These are phyloP conservation scores for Cyberlindnera sargentensis DNA, from an alignment of 805 yeast genomes.

Conservation along the genomic window DNA sequence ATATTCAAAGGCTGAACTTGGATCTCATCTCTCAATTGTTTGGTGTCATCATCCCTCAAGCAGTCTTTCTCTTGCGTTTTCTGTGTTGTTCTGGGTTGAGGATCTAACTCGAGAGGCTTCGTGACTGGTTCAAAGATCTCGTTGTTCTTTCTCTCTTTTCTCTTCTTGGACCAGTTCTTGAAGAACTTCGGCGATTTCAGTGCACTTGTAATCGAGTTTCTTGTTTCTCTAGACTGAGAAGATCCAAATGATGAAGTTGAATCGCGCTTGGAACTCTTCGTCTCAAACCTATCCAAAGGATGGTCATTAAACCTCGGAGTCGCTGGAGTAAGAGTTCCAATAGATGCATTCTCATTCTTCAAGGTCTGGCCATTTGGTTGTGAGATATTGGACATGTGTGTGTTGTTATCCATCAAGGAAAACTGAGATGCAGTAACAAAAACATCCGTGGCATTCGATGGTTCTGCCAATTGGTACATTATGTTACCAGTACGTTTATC, in stretches of 20 bases:
- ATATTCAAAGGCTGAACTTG: too few relatives aligned
- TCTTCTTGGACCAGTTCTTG: slow-evolving; percentile 17
- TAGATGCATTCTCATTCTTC: not conserved
- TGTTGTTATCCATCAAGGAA: slow-evolving; percentile 16
- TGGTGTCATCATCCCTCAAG: not conserved
- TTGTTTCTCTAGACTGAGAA: not conserved
- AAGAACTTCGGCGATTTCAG: slow-evolving; percentile 18
- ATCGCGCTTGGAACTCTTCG: not conserved
- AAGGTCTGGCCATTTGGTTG: not conserved
- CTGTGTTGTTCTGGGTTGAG: not conserved
- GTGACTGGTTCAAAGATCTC: slow-evolving; percentile 14
- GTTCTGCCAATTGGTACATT: slow-evolving; percentile 13
- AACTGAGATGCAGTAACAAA: slow-evolving; percentile 35
- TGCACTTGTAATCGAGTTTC: not conserved
- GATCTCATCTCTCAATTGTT: too few relatives aligned
- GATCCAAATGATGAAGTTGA: not conserved
- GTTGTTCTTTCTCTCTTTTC: slow-evolving; percentile 11
- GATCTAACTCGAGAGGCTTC: slow-evolving; percentile 3
- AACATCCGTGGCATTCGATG: slow-evolving; percentile 23
- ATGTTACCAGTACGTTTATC: slow-evolving; percentile 5
- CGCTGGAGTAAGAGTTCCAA: not conserved
- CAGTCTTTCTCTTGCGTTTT: not conserved
- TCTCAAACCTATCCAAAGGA: not conserved
- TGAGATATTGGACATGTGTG: too few relatives aligned
- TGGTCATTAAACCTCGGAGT: not conserved